These are phyloP conservation scores for Fomitopsis schrenkii DNA, from an alignment of 1,284 basidiomycete species.

Conservation along the genomic window DNA sequence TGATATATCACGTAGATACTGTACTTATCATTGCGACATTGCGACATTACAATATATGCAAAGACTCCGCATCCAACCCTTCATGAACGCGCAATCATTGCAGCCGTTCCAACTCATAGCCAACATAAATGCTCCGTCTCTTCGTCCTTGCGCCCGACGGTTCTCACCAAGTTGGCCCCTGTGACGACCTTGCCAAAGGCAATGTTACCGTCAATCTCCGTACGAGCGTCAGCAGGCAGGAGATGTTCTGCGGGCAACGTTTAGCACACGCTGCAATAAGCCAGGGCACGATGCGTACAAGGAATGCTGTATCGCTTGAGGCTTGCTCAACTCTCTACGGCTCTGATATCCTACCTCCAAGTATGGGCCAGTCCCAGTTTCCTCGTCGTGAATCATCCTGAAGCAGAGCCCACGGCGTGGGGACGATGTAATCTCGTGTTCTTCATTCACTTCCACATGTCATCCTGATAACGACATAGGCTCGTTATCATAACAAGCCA, in stretches of 20 bases:
- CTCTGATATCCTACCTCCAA: too few species aligned
- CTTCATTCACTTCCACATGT: too few species aligned
- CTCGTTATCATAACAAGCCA: too few species aligned
- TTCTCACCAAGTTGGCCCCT: slow-evolving; percentile 75
- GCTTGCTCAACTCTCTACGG: not conserved
- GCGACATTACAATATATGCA: not conserved
- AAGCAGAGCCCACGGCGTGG: too few species aligned
- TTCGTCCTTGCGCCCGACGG: slow-evolving; percentile 88
- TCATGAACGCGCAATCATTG: not conserved
- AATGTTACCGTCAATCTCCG: slow-evolving; percentile 96
- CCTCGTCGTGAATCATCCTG: too few species aligned
- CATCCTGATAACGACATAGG: too few species aligned
- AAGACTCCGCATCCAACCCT: not conserved
- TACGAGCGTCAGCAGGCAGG: slow-evolving; percentile 87
- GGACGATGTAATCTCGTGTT: too few species aligned
- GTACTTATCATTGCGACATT: too few species aligned
- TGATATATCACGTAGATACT: not conserved
- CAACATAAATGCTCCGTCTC: slow-evolving; percentile 61
- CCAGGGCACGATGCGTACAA: slow-evolving; percentile 34
- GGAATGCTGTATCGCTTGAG: slow-evolving; percentile 82
- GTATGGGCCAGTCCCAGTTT: too few species aligned
- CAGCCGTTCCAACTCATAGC: not conserved
- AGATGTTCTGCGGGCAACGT: slow-evolving; percentile 53
- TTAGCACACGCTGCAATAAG: not conserved
- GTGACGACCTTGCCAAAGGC: slow-evolving; percentile 82